Evolutionary conservation across 2,329 filamentous ascomycete species (phyloP).

Genomic region (Aciculosporium take): DNA sequence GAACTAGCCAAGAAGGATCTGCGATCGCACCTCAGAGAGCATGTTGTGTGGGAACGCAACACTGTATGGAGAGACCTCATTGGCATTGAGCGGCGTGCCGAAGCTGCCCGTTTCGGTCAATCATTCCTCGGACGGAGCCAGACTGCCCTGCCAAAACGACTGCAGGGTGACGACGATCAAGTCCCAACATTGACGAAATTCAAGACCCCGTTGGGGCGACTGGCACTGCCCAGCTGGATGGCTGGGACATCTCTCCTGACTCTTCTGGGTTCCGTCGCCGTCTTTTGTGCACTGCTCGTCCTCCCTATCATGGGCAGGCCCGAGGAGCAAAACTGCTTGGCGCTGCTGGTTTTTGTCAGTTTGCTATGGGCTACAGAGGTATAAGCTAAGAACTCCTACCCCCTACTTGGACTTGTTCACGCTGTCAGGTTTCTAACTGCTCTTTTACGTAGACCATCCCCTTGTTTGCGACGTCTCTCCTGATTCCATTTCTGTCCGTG

Average conservation of each 20-base stretch:
- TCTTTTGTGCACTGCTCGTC: constrained; percentile 63
- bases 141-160: constrained; percentile 50
- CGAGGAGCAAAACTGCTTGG: constrained; percentile 92
- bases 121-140: constrained; percentile 66
- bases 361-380: constrained; percentile 94
- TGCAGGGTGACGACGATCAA: constrained; percentile 75
- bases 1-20: constrained; percentile 69
- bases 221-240: constrained; percentile 68
- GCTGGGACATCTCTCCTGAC: constrained; percentile 69
- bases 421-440: background rate
- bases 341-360: constrained; percentile 86
- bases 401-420: no score
- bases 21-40: constrained; percentile 79
- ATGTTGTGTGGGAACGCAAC: constrained; percentile 97
- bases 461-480: constrained; percentile 85
- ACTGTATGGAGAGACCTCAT: constrained; percentile 99
- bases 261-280: constrained; percentile 51
- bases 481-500: constrained; percentile 88
- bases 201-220: constrained; percentile 63
- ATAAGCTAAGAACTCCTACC: no score
- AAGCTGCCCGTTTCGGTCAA: constrained; percentile 81
- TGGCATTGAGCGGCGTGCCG: constrained; percentile 86
- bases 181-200: constrained; percentile 51
- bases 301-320: constrained; percentile 71
- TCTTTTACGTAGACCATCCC: constrained; percentile 59